Base-by-base conservation (phyloP, 768 basidiomycete species). In the Naganishia kalamii region DNA sequence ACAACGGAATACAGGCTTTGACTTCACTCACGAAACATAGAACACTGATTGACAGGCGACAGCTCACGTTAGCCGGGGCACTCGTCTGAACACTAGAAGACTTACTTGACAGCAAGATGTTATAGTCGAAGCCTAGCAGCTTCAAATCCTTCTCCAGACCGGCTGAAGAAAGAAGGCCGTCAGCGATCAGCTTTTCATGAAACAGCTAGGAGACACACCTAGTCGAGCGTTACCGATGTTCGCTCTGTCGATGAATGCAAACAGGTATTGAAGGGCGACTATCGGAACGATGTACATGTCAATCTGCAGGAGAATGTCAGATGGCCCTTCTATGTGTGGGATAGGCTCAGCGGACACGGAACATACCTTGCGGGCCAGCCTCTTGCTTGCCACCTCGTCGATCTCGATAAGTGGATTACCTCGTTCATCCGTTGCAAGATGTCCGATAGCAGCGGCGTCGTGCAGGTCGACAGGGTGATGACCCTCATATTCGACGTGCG, bases 111-210 rank as follows among this genome's bases (percentile, higher is more conserved):
- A 62, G 60, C 43, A 69, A 60, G 2, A 62, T 35, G 13, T 65
- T 44, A 49, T 68, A 64, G 48, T 67, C 71, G 23, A 59, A 75
- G 21, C 70, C 71, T 5, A 27, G 25, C 7, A 75, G 49, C 0
- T 49, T 27, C 13, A 75, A 57, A 30, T 75, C 69, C 60, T 65
- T 66, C 68, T 73, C 74, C 12, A 73, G 47, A 0, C 72, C 74
- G 0, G 74, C 74, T 44, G 43, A 10, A 10, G 43, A 5, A 44
- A 10, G 12, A 8, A n/a, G 19, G 43, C n/a, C n/a, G 43, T 44
- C 43, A 44, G 43, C n/a, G n/a, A n/a, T n/a, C n/a, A n/a, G n/a
- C n/a, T n/a, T n/a, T n/a, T n/a, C n/a, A n/a, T n/a, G n/a, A n/a
- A 11, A n/a, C 11, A 44, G 43, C 43, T 8, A n/a, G 7, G 43